Base-by-base conservation (phyloP, 2,329 filamentous ascomycete species). In the Claviceps pusilla region DNA sequence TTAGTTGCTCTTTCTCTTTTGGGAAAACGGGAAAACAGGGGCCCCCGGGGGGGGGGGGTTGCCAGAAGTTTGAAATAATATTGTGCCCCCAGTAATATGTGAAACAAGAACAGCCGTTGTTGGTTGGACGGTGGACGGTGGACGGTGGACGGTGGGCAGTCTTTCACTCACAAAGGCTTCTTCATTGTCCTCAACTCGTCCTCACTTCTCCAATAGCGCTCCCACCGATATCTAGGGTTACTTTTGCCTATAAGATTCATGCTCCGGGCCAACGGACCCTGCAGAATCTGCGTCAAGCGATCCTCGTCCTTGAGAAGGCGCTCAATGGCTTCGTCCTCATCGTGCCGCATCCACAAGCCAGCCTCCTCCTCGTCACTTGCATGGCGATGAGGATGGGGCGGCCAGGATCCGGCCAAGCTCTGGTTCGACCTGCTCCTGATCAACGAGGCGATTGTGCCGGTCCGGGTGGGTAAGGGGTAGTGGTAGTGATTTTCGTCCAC, bases 231-330 rank as follows among this genome's bases (percentile, higher is more conserved):
- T 57, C 87, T 75, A 19, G 88, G 87, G 66, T 93, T 96, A 60
- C 80, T 88, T 62, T 87, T 87, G 46, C 91, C 91, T 66, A 96
- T 95, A 62, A 97, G 76, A 54, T 88, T 79, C 78, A 89, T 86
- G 64, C 85, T 89, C 58, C 87, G 78, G 77, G 89, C 85, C 66
- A 87, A 81, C 3, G 84, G 82, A n/a, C 78, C 79, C 62, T 77
- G 75, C 53, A 85, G 76, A 56, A 84, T 71, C 57, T 76, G 73
- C 55, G 71, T 79, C 51, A 83, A 67, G 28, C 80, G 78, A 37
- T 77, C 76, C 66, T 83, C 80, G 53, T 83, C 78, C 47, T 70
- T 67, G 49, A 73, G 66, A 28, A 74, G 66, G 29, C 71, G 70
- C 19, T 70, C 68, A 43, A 72, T 69, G 33, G 73, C 71, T 46